Base-by-base conservation (phyloP, 2,329 filamentous ascomycete genomes). In the Trichoderma breve region DNA sequence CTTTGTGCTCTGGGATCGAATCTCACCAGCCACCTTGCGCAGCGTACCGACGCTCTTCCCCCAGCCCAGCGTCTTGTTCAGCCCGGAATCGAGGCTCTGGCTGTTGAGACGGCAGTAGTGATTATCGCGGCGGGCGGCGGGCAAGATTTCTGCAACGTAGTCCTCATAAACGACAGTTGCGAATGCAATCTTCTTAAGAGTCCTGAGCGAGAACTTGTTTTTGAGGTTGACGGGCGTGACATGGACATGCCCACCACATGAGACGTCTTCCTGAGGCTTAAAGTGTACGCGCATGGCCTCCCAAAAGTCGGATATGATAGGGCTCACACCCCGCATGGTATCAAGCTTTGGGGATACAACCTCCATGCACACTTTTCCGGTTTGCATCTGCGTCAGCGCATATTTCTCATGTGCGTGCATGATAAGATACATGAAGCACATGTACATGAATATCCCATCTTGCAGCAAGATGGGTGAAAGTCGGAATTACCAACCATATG, bases 271-370 rank as follows among this genome's bases (percentile, higher is more conserved):
- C 72, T 81, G 79, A 24, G 80, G 80, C 64, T 79, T 79, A 73
- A 83, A 83, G 75, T 82, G 80, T n/a, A 82, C 81, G 65, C 78
- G 78, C 81, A 83, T 82, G 73, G 81, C 81, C 75, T 82, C 79
- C 81, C 81, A 83, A 76, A 83, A 83, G 73, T 82, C 80, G 72
- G 79, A 77, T 72, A 83, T 77, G 75, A 79, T 80, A 67, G 71
- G 74, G 63, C 76, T 76, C 69, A 82, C 73, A 67, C 75, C 76
- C 68, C 77, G 77, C 36, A 76, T 80, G 18, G 81, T 82, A 75
- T 82, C 77, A 34, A 83, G 78, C 53, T 77, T 79, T 62, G 81
- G 81, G 58, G 81, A 83, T 36, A 83, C 81, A 62, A 82, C 81
- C 71, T 83, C 81, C 81, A 83, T 82, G 75, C 80, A 82, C 30